Percentiles rank a stretch among this genome's conserved stretches.
phyloP scores from a whole-genome alignment of 2,329 filamentous ascomycete genomes.

The Fusarium brevicatenulatum region DNA sequence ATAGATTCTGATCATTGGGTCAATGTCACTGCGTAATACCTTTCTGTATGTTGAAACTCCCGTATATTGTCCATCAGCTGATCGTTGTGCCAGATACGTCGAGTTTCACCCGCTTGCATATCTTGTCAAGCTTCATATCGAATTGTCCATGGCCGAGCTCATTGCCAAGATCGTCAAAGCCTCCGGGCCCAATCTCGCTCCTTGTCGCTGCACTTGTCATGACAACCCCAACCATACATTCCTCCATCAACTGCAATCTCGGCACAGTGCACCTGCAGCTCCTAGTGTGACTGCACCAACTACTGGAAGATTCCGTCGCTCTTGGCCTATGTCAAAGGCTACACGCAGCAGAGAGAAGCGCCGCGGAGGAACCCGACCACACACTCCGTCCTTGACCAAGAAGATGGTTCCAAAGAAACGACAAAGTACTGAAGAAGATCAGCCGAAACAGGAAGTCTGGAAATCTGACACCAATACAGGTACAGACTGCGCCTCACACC shows the following conservation, averaged over 20 bases:
- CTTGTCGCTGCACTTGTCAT: conserved; percentile 40
- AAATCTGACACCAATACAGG: conserved; percentile 3
- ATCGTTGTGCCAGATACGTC: conserved; percentile 30
- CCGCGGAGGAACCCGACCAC: background rate
- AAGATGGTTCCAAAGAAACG: conserved; percentile 4
- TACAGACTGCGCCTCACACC: conserved; percentile 20
- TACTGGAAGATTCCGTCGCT: conserved; percentile 32
- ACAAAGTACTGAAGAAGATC: background rate
- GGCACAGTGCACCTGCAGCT: conserved; percentile 17
- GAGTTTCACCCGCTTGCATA: conserved; percentile 44
- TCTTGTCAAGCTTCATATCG: conserved; percentile 44
- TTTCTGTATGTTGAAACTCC: conserved; percentile 32
- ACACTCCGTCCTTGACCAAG: background rate
- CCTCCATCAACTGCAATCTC: conserved; percentile 6
- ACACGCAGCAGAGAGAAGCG: conserved; percentile 9
- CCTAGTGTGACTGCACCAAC: conserved; percentile 27
- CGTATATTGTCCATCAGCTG: background rate
- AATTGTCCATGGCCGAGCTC: conserved; percentile 42
- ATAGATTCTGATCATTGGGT: conserved; percentile 40
- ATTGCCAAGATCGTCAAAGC: conserved; percentile 44
- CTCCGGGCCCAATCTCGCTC: conserved; percentile 21
- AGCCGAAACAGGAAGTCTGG: conserved; percentile 11
- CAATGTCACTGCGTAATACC: conserved; percentile 38
- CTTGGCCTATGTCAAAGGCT: conserved; percentile 24
- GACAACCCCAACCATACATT: conserved; percentile 16